Conservation (phyloP, 345 rosid species). For the Mangifera indica region DNA sequence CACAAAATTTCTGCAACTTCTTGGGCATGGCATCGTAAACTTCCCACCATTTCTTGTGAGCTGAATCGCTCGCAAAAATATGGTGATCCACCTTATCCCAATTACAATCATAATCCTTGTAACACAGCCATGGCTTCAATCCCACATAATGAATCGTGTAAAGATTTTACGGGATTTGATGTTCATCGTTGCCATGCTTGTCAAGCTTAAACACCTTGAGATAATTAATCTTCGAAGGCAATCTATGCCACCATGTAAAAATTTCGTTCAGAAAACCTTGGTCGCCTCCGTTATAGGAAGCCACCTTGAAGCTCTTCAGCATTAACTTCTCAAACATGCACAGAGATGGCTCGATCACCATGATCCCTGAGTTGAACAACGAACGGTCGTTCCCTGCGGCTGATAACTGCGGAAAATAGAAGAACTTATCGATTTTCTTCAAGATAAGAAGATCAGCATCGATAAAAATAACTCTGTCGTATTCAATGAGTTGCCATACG, state of each 20-base stretch:
- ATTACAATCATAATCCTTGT: slow-evolving; percentile 84
- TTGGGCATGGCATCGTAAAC: slow-evolving; percentile 63
- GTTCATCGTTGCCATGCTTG: slow-evolving; percentile 3
- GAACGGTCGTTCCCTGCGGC: slow-evolving; percentile 43
- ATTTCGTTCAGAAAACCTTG: slow-evolving; percentile 81
- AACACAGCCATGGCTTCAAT: slow-evolving; percentile 90
- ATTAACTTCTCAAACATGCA: slow-evolving; percentile 64
- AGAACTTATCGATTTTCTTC: slow-evolving; percentile 52
- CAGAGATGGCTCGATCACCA: slow-evolving; percentile 80
- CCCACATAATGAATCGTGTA: slow-evolving; percentile 72
- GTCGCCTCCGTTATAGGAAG: slow-evolving; percentile 82
- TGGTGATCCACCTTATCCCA: slow-evolving; percentile 51
- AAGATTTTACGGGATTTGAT: slow-evolving; percentile 6
- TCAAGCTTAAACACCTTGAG: slow-evolving; percentile 40
- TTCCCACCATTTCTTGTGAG: slow-evolving; percentile 67
- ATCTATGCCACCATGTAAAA: slow-evolving; percentile 88
- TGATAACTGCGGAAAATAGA: slow-evolving; percentile 62
- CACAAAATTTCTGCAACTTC: slow-evolving; percentile 52
- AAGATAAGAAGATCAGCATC: slow-evolving; percentile 67
- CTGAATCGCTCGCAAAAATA: slow-evolving; percentile 63
- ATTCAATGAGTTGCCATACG: slow-evolving; percentile 60
- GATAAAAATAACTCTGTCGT: slow-evolving; percentile 66
- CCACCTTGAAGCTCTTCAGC: slow-evolving; percentile 35
- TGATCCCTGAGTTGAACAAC: slow-evolving; percentile 76
- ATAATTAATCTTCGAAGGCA: slow-evolving; percentile 49